Conservation (phyloP, 2,329 filamentous ascomycete genomes). For the Hypoxylon sp. region DNA sequence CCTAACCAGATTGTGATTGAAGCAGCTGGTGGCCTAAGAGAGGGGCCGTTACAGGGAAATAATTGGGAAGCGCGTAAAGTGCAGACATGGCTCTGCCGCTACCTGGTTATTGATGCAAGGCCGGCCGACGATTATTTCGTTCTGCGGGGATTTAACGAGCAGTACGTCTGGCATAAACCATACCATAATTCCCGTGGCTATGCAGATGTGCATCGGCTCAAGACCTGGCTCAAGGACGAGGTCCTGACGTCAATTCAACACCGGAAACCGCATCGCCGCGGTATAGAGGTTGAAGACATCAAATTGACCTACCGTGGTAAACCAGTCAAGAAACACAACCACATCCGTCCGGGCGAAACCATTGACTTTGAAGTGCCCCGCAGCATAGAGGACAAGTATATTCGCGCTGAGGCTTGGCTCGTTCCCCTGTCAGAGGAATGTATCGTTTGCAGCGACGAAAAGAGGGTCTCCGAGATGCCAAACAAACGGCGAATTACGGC, state of each 20-base stretch:
- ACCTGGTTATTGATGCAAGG: constrained; percentile 49
- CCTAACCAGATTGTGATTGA: constrained; percentile 50
- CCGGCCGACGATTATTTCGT: constrained; percentile 46
- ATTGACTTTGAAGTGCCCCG: constrained; percentile 52
- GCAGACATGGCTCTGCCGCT: constrained; percentile 52
- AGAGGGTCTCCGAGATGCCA: constrained; percentile 53
- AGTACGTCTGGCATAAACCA: constrained; percentile 52
- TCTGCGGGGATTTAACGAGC: constrained; percentile 50
- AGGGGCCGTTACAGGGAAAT: constrained; percentile 51
- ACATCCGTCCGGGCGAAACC: constrained; percentile 46
- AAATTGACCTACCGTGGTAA: constrained; percentile 35
- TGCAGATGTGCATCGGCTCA: constrained; percentile 32
- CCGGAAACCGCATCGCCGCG: constrained; percentile 24
- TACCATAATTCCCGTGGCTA: constrained; percentile 32
- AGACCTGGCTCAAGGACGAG: constrained; percentile 39
- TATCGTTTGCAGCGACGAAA: constrained; percentile 54
- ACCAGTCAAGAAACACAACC: constrained; percentile 27
- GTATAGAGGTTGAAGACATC: constrained; percentile 42
- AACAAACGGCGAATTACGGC: constrained; percentile 45
- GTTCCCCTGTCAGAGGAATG: constrained; percentile 51
- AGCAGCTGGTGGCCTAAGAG: constrained; percentile 51
- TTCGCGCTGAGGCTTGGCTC: constrained; percentile 53
- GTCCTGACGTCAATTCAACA: constrained; percentile 37
- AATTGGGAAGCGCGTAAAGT: constrained; percentile 52
- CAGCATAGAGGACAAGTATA: constrained; percentile 48